Percentiles rank a stretch among this genome's conserved stretches.
Conservation (phyloP, 1,139 yeast species). For the Kodamaea suecica region DNA sequence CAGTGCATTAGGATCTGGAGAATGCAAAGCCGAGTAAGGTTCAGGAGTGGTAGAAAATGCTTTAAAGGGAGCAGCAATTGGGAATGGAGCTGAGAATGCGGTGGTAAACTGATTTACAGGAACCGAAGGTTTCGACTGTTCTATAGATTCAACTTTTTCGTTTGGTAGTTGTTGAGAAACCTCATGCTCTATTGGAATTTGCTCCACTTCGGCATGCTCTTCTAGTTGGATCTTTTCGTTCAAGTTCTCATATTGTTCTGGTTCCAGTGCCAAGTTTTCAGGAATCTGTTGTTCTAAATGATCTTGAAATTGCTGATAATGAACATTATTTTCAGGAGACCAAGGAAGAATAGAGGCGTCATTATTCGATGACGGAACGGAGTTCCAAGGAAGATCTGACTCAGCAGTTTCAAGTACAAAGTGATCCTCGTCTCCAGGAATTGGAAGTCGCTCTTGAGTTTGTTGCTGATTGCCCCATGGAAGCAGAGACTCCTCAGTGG, state of each 20-base stretch:
- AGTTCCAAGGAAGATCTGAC: neutral
- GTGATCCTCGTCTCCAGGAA: too few species aligned
- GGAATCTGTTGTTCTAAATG: neutral
- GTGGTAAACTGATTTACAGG: neutral
- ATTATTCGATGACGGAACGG: neutral
- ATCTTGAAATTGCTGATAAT: neutral
- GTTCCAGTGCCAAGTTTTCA: too few species aligned
- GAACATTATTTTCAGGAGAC: neutral
- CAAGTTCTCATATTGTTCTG: neutral
- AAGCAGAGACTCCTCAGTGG: too few species aligned
- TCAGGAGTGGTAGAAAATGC: neutral
- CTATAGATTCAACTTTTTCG: neutral
- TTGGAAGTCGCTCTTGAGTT: too few species aligned
- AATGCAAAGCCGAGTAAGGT: slow-evolving; percentile 1
- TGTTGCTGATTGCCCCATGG: too few species aligned
- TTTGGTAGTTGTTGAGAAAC: neutral
- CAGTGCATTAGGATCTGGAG: slow-evolving; percentile 4
- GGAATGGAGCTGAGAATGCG: neutral
- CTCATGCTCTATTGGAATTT: neutral
- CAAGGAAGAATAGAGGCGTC: neutral
- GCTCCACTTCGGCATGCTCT: neutral
- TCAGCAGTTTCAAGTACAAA: too few species aligned
- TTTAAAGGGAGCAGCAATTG: neutral
- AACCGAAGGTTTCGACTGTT: neutral
- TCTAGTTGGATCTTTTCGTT: neutral